Evolutionary conservation across 2,329 filamentous ascomycete species (phyloP), one percentile per base, ranked within the genome.

Genomic region (Parastagonospora nodorum): DNA sequence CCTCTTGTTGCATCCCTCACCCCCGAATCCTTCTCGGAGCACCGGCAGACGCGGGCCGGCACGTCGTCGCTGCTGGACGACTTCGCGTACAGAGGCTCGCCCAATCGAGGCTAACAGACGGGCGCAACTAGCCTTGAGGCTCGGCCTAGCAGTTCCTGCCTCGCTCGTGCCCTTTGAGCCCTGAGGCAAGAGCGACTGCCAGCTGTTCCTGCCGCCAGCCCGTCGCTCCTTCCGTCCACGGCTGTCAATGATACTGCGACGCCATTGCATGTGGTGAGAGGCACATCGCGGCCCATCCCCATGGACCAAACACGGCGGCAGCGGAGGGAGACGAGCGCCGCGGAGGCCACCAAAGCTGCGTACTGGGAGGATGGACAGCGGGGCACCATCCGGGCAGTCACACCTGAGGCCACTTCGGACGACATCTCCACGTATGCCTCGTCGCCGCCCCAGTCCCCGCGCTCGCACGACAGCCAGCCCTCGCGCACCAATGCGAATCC

Each of bases 361-460:
- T 53, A 54, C 33, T 45, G 51, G 39, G 53, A 56, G 41, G 61
- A 66, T 24, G 46, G 53, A 12, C 53, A 50, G 44, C 60, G 60
- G 40, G 66, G 66, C 46, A 67, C 82, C 39, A 83, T 87, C 64
- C 84, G 87, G 56, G 77, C 86, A 49, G 85, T 89, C 57, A 89
- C 87, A 55, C 86, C 87, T 58, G 88, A 90, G 37, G 63, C 60
- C 5, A 55, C 63, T 46, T 48, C 53, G 36, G 55, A 65, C 15
- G 55, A 55, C 35, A 35, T 51, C 27, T 37, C 47, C 49, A 48
- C 40, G 43, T 40, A 48, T 46, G 51, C 51, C 49, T 50, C 48
- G 32, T 69, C 66, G 4, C 69, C 71, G 46, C 69, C 65, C 45
- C 63, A 64, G 39, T 70, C 64, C 24, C 69, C 70, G 42, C 64